phyloP scores from a whole-genome alignment of 345 rosid genomes.

The Noccaea caerulescens region DNA sequence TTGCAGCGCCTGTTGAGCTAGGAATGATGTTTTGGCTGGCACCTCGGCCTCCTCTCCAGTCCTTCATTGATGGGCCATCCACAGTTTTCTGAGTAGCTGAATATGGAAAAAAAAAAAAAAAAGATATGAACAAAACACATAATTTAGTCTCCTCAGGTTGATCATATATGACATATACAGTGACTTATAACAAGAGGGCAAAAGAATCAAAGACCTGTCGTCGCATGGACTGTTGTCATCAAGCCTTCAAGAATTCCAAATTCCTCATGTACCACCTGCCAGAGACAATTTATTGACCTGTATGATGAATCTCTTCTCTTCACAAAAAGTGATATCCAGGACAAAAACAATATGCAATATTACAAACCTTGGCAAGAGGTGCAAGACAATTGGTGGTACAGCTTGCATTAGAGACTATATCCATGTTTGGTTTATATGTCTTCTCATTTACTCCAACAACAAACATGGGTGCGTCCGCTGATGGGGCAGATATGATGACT shows the following conservation, averaged over 20 bases:
- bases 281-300: conserved; percentile 5
- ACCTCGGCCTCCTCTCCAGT: conserved; percentile 99
- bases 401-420: conserved; percentile 93
- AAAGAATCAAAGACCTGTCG: conserved; percentile 64
- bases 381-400: conserved; percentile 99
- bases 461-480: conserved; percentile 98
- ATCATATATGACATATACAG: background rate
- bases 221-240: conserved; percentile 99
- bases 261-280: conserved; percentile 89
- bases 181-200: conserved; percentile 18
- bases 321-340: background rate
- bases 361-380: conserved; percentile 92
- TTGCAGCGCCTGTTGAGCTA: conserved; percentile 98
- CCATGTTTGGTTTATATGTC: conserved; percentile 77
- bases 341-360: background rate
- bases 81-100: conserved; percentile 96
- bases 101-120: conserved; percentile 17
- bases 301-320: conserved; percentile 11
- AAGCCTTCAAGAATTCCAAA: conserved; percentile 92
- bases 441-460: conserved; percentile 94
- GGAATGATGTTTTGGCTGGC: conserved; percentile 97
- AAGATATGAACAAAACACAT: conserved; percentile 13
- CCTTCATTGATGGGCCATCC: conserved; percentile 97
- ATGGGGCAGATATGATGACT: conserved; percentile 95
- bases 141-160: background rate